These are phyloP conservation scores for Senecio squalidus DNA, from an alignment of 140 eudicot genomes.

Conservation along the genomic window DNA sequence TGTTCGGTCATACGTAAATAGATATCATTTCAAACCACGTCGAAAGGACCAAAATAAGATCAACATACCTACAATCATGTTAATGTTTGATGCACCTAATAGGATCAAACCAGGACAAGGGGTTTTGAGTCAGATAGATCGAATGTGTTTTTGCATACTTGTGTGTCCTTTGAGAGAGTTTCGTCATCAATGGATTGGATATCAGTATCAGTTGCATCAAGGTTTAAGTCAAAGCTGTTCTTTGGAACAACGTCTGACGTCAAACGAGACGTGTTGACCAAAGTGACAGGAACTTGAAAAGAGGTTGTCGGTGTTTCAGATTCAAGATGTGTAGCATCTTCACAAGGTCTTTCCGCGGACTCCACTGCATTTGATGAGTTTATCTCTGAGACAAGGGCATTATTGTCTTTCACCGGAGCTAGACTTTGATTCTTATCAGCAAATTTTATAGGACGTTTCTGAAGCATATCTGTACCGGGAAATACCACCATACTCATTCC, in stretches of 20 bases:
- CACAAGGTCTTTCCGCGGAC: background rate
- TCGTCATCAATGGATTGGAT: slow-evolving; percentile 13
- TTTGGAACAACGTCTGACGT: slow-evolving; percentile 15
- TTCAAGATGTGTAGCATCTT: slow-evolving; percentile 8
- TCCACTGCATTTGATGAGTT: slow-evolving; percentile 8
- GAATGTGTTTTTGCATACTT: slow-evolving; percentile 12
- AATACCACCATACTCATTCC: slow-evolving; percentile 62
- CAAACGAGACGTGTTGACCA: slow-evolving; percentile 1
- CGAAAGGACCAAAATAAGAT: background rate
- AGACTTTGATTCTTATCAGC: slow-evolving; percentile 11
- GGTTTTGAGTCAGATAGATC: slow-evolving; percentile 25
- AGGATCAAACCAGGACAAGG: slow-evolving; percentile 22
- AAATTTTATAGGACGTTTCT: slow-evolving; percentile 43
- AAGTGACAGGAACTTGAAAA: background rate
- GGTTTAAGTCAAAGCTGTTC: slow-evolving; percentile 26
- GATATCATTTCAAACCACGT: background rate
- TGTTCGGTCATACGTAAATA: background rate
- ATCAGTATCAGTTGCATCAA: slow-evolving; percentile 28
- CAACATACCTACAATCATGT: background rate
- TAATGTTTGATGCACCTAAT: background rate
- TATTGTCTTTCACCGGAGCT: background rate
- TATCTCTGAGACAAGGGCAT: background rate
- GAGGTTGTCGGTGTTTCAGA: slow-evolving; percentile 9
- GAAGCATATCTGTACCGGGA: slow-evolving; percentile 76
- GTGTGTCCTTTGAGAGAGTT: slow-evolving; percentile 15